Evolutionary conservation across 176 grass and related monocot genomes (phyloP), one percentile per base, ranked within the genome.

Genomic region (Avena eriantha): DNA sequence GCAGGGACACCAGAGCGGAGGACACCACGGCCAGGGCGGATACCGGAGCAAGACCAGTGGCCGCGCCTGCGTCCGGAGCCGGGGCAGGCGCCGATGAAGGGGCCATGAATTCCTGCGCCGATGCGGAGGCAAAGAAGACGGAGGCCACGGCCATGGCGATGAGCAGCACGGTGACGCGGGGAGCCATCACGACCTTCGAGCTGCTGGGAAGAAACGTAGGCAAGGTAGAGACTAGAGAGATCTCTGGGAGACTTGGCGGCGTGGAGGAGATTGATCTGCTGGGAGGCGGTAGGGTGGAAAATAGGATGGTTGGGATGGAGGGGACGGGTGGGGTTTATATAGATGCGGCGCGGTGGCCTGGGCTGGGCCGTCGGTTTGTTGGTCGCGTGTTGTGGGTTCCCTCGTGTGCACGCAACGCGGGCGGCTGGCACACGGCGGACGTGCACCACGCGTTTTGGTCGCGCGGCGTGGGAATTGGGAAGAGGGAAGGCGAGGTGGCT

Each of bases 61-160:
- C 88, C 24, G 88, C 70, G 1, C 88, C 83, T 7, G 88, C 0
- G 29, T 31, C 72, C 1, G 88, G 65, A 2, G 65, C 65, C 7
- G 65, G 65, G 14, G 65, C 65, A 0, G 65, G 88, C 61, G 48
- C 69, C 0, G 88, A 83, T 2, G 83, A 67, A 3, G 88, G 88
- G 7, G 88, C 83, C 77, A 1, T 67, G 88, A 60, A 41, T 15
- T 41, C 83, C 83, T 90, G 61, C 71, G 83, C 78, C 21, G 83
- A 68, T 0, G 78, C 69, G 18, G 77, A 13, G 56, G 75, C 15
- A 9, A 41, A 3, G 41, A 84, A 29, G 19, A 55, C 43, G 69
- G 36, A 19, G 22, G 79, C 49, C 17, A 71, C 24, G 35, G 77
- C 76, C 58, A 69, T 29, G 60, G 78, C 78, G 36, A 77, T 1